Percentiles rank a stretch among this genome's conserved stretches.
Evolutionary conservation across 2,329 filamentous ascomycete genomes (phyloP).

Genomic region (Cercospora sojina): DNA sequence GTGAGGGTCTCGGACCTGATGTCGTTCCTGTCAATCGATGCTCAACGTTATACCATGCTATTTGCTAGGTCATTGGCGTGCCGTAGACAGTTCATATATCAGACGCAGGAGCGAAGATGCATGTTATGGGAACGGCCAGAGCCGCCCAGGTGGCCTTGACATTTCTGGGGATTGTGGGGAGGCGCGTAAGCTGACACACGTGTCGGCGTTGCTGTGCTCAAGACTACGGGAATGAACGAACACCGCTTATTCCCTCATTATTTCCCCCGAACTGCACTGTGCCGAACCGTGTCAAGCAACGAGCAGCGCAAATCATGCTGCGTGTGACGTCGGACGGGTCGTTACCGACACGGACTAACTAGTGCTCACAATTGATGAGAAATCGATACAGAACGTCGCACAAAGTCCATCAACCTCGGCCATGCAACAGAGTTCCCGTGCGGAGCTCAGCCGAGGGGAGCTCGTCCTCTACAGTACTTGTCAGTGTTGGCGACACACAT

Average conservation of each 20-base stretch:
- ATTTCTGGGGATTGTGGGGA: not conserved
- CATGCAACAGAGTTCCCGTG: not conserved
- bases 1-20: not conserved
- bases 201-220: not conserved
- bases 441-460: slow-evolving; percentile 3
- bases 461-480: not conserved
- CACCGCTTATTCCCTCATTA: not conserved
- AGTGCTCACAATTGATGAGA: not conserved
- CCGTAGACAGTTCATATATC: not conserved
- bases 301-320: not conserved
- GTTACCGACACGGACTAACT: not conserved
- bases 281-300: not conserved
- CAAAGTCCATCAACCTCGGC: slow-evolving; percentile 6
- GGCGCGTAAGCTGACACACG: not conserved
- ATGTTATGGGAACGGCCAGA: not conserved
- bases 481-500: slow-evolving; percentile 13
- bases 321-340: not conserved
- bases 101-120: not conserved
- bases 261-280: not conserved
- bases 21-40: not conserved
- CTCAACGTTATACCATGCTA: not conserved
- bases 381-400: not conserved
- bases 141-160: not conserved
- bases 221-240: not conserved
- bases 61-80: not conserved